These are phyloP conservation scores for Colletotrichum spinosum DNA, from an alignment of 2,329 filamentous ascomycete species.

Conservation along the genomic window DNA sequence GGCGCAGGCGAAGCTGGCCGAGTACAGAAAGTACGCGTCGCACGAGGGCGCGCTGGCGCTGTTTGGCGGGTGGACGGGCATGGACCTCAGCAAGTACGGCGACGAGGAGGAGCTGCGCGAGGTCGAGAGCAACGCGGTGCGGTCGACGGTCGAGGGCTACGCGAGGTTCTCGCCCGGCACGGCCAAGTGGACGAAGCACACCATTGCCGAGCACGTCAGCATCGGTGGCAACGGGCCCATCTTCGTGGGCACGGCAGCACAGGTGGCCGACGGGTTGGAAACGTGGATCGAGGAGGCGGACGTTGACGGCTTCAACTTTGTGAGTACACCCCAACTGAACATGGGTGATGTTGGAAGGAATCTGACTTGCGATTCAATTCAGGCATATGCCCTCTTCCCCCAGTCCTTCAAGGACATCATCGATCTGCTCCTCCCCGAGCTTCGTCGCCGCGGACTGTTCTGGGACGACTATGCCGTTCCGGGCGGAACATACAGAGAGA, in stretches of 20 bases:
- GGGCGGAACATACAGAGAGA: slow-evolving; percentile 71
- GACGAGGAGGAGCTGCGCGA: slow-evolving; percentile 74
- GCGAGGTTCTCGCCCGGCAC: slow-evolving; percentile 68
- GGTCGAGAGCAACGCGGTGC: slow-evolving; percentile 72
- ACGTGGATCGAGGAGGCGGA: slow-evolving; percentile 76
- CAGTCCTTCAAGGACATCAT: slow-evolving; percentile 76
- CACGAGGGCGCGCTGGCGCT: slow-evolving; percentile 74
- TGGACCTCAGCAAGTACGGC: slow-evolving; percentile 65
- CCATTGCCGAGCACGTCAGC: slow-evolving; percentile 74
- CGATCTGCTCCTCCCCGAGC: slow-evolving; percentile 73
- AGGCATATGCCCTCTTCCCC: slow-evolving; percentile 75
- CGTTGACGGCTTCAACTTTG: slow-evolving; percentile 81
- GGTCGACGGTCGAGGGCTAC: slow-evolving; percentile 66
- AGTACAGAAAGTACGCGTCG: slow-evolving; percentile 70
- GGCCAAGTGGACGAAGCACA: slow-evolving; percentile 78
- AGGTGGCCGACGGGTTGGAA: slow-evolving; percentile 76
- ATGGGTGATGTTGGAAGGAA: background rate
- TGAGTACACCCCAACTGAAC: slow-evolving; percentile 44
- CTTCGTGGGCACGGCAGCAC: slow-evolving; percentile 71
- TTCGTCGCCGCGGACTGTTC: slow-evolving; percentile 69
- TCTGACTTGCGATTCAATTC: slow-evolving; percentile 1
- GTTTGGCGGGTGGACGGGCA: slow-evolving; percentile 80
- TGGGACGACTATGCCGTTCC: slow-evolving; percentile 65
- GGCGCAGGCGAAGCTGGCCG: slow-evolving; percentile 71
- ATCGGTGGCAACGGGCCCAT: slow-evolving; percentile 76